Percentiles rank a stretch among this genome's conserved stretches.
Evolutionary conservation across 306 rosid genomes (phyloP).

Genomic region (Senna siamea): DNA sequence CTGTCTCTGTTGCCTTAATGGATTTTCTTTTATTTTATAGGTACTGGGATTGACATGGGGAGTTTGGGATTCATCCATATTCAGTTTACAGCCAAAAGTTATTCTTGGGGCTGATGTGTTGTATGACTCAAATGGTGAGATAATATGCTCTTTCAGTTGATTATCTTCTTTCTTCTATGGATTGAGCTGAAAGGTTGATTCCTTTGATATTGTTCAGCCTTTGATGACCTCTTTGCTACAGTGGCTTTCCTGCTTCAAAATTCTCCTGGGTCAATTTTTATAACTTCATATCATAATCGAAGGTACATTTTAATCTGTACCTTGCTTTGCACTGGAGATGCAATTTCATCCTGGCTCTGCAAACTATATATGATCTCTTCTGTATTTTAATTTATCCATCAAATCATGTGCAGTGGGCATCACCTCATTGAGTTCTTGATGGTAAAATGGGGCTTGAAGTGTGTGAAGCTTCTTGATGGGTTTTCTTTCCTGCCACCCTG

Average conservation of each 20-base stretch:
- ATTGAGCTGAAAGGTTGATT: conserved; percentile 43
- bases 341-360: conserved; percentile 7
- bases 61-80: conserved; percentile 77
- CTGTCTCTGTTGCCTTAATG: conserved; percentile 21
- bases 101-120: conserved; percentile 90
- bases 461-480: conserved; percentile 83
- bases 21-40: conserved; percentile 45
- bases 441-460: conserved; percentile 74
- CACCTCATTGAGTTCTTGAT: conserved; percentile 63
- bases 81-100: conserved; percentile 67
- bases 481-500: conserved; percentile 72
- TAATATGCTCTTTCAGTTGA: conserved; percentile 17
- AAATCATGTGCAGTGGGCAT: conserved; percentile 61
- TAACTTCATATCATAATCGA: conserved; percentile 69
- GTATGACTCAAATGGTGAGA: conserved; percentile 76
- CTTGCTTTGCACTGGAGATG: conserved; percentile 30
- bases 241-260: conserved; percentile 66
- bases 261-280: conserved; percentile 61
- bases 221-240: conserved; percentile 70
- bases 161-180: conserved; percentile 14
- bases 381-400: neutral
- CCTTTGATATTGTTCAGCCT: conserved; percentile 52
- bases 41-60: conserved; percentile 88
- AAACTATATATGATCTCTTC: neutral
- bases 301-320: conserved; percentile 51